These are phyloP conservation scores for Aquilaria malaccensis DNA, from an alignment of 345 rosid genomes.

Conservation along the genomic window DNA sequence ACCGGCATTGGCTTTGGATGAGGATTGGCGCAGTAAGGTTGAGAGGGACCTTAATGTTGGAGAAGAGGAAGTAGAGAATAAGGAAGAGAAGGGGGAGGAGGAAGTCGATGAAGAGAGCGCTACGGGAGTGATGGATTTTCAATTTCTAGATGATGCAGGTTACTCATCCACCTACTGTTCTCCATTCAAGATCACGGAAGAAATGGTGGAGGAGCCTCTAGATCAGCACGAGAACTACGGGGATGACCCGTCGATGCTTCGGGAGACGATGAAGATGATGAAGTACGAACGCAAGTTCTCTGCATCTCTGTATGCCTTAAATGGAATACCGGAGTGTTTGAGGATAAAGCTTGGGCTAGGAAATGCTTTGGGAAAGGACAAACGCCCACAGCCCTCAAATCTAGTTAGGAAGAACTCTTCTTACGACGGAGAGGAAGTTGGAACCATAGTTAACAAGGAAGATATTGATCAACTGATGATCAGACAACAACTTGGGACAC, in stretches of 20 bases:
- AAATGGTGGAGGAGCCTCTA: slow-evolving; percentile 26
- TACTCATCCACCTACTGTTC: slow-evolving; percentile 8
- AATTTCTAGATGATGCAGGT: slow-evolving; percentile 12
- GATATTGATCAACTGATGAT: background rate
- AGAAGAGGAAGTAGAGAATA: background rate
- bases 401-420: background rate
- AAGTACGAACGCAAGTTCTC: slow-evolving; percentile 34
- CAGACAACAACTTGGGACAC: background rate
- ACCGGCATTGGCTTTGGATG: slow-evolving; percentile 1
- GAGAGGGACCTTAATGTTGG: background rate
- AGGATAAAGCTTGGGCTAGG: slow-evolving; percentile 14
- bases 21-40: background rate
- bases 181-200: slow-evolving; percentile 35
- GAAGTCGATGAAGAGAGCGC: slow-evolving; percentile 11
- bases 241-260: slow-evolving; percentile 17
- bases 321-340: slow-evolving; percentile 36
- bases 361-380: background rate
- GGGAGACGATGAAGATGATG: slow-evolving; percentile 22
- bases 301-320: slow-evolving; percentile 41
- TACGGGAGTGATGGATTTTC: slow-evolving; percentile 15
- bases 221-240: slow-evolving; percentile 8
- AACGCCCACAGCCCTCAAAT: slow-evolving; percentile 3
- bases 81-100: background rate
- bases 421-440: background rate
- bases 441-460: background rate